A percentile compares a stretch with the other conserved stretches of the same genome.
phyloP scores from a whole-genome alignment of 106 monocot genomes.

The Apostasia shenzhenica region DNA sequence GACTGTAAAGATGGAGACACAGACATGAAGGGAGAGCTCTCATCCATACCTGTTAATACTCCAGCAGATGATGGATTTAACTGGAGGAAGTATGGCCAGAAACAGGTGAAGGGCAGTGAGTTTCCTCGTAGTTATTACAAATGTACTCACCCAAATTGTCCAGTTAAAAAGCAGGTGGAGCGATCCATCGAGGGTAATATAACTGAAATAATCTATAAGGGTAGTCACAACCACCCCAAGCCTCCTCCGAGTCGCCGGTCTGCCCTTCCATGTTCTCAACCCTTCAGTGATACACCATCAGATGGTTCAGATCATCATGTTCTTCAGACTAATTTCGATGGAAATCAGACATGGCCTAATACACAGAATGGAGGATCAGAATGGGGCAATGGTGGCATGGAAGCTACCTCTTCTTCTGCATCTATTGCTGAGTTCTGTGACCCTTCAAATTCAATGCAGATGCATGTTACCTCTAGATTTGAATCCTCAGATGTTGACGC shows the following conservation, averaged over 20 bases:
- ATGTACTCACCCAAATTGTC: slow-evolving; percentile 31
- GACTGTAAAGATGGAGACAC: slow-evolving; percentile 9
- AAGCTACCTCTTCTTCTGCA: neutral
- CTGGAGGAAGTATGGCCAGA: slow-evolving; percentile 50
- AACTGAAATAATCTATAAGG: slow-evolving; percentile 44
- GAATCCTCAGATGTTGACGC: slow-evolving; percentile 9
- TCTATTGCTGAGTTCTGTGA: slow-evolving; percentile 7
- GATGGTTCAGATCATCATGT: slow-evolving; percentile 5
- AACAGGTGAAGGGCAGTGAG: slow-evolving; percentile 46
- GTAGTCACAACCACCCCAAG: slow-evolving; percentile 31
- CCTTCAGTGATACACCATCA: neutral
- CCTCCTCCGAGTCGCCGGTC: slow-evolving; percentile 15
- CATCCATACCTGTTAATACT: slow-evolving; percentile 5
- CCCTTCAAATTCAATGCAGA: slow-evolving; percentile 6
- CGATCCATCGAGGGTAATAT: slow-evolving; percentile 31
- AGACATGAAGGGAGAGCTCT: slow-evolving; percentile 11
- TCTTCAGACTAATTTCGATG: slow-evolving; percentile 4
- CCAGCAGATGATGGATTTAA: slow-evolving; percentile 41
- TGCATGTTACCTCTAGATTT: neutral
- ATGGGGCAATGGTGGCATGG: neutral
- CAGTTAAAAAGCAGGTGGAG: slow-evolving; percentile 37
- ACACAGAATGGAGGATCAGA: neutral
- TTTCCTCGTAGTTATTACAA: slow-evolving; percentile 44
- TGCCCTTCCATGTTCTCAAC: neutral
- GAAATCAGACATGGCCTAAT: neutral